Percentiles rank a stretch among this genome's conserved stretches.
These are phyloP conservation scores for Picea glauca DNA, from an alignment of 75 land plant genomes.

Conservation along the genomic window DNA sequence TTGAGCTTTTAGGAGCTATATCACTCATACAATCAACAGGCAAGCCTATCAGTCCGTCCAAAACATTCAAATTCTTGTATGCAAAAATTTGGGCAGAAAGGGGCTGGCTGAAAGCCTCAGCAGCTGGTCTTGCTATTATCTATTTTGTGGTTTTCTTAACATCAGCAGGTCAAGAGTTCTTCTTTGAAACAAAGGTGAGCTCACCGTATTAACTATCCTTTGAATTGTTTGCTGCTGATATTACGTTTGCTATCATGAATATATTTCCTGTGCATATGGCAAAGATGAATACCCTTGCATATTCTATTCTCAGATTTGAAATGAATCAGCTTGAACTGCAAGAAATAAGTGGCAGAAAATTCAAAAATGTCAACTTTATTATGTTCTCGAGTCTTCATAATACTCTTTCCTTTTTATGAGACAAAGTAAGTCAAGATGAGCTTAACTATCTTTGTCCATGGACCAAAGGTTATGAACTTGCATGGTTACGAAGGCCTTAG, in stretches of 20 bases:
- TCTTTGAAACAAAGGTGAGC: neutral
- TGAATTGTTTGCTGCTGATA: neutral
- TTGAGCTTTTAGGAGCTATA: conserved; percentile 2
- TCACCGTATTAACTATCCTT: neutral
- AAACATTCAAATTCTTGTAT: neutral
- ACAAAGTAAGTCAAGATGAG: no score
- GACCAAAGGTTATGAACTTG: no score
- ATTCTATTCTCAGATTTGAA: no score
- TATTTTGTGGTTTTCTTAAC: neutral
- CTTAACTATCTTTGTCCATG: no score
- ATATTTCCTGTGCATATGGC: neutral
- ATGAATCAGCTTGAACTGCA: no score
- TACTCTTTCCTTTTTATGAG: no score
- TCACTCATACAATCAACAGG: neutral
- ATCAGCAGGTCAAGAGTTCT: neutral
- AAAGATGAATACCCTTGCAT: neutral
- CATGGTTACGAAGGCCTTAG: no score
- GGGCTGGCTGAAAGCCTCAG: neutral
- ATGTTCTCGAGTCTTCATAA: no score
- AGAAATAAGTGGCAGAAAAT: no score
- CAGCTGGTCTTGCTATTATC: neutral
- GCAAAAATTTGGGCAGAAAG: neutral
- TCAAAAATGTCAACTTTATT: no score
- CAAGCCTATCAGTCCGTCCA: neutral
- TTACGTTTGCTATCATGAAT: neutral